Conservation (phyloP, 495 filamentous ascomycete genomes). For the Staphylotrichum longicolle region DNA sequence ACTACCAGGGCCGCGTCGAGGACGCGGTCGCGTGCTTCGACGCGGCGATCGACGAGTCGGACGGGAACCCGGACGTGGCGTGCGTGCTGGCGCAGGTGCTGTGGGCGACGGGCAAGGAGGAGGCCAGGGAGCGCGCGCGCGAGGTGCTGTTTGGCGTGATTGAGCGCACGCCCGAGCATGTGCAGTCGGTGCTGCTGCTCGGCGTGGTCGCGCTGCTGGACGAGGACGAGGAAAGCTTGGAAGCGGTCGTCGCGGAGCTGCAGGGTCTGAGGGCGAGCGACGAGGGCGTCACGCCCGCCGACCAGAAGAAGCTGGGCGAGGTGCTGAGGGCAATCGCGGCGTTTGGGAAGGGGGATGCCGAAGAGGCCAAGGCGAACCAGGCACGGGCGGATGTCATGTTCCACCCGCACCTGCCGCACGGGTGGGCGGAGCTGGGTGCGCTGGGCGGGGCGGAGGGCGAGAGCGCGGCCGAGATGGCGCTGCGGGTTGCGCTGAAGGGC, state of each 20-base stretch:
- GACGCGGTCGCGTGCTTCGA: constrained; percentile 76
- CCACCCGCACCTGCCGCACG: constrained; percentile 67
- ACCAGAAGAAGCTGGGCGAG: constrained; percentile 49
- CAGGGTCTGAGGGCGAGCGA: constrained; percentile 64
- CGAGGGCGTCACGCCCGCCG: constrained; percentile 37
- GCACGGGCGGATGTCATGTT: constrained; percentile 73
- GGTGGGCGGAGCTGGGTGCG: constrained; percentile 72
- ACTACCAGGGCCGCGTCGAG: constrained; percentile 61
- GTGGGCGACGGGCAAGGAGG: constrained; percentile 81
- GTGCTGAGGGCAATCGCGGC: constrained; percentile 45
- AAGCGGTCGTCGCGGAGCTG: constrained; percentile 78
- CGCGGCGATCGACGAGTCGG: constrained; percentile 73
- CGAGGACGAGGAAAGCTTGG: constrained; percentile 68
- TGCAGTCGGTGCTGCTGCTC: constrained; percentile 72
- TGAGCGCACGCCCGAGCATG: constrained; percentile 67
- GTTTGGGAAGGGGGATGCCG: constrained; percentile 30
- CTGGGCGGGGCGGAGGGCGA: constrained; percentile 41
- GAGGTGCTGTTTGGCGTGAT: constrained; percentile 77
- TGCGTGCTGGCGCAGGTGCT: constrained; percentile 87
- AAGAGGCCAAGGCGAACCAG: constrained; percentile 46
- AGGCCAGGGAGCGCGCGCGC: constrained; percentile 69
- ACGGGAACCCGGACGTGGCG: constrained; percentile 76
- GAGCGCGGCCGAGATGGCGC: constrained; percentile 74
- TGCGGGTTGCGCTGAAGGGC: constrained; percentile 69
- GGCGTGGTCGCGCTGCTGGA: constrained; percentile 82